Evolutionary conservation across 345 rosid genomes (phyloP), one percentile per base, ranked within the genome.

Genomic region (Raphanus sativus): DNA sequence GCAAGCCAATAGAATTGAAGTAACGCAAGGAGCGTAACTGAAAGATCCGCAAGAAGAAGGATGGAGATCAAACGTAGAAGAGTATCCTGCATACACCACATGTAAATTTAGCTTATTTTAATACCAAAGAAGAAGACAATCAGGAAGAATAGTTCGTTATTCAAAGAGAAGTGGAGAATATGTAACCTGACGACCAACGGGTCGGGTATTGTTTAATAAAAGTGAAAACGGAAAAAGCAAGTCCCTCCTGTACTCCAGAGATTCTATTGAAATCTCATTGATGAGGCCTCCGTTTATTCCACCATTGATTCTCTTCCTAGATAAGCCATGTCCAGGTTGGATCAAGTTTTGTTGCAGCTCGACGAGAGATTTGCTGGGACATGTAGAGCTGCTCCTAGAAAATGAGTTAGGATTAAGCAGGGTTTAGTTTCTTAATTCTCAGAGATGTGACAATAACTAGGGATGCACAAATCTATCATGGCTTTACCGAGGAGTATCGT

Each of bases 1-100:
- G 92, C 89, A 79, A 95, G 89, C 97, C 98, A 92, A 77, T 95
- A 95, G 85, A 86, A 91, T 86, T 91, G 90, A 70, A 92, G 87
- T 84, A 95, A 80, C 2, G 89, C 89, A 60, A 95, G 98, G 45
- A 95, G 88, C 26, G 98, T 91, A 15, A 91, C 85, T 16, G 90
- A 87, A 70, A 95, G 84, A 89, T 95, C 99, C 65, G 90, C 92
- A 84, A 91, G 83, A 75, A 92, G 97, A 84, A 95, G 84, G 71
- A 90, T 74, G 30, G 97, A 88, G 48, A 92, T 92, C 73, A 89
- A 81, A 80, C 87, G 91, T 76, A 87, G 90, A 83, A 92, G 86
- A 25, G 86, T 81, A 33, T 89, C 97, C 99, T 95, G 99, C 78
- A 86, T 4, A 81, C 48, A 81, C 7, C 56, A 17, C 6, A 71